Conservation (phyloP, 2,329 filamentous ascomycete genomes). For the Exophiala oligosperma region DNA sequence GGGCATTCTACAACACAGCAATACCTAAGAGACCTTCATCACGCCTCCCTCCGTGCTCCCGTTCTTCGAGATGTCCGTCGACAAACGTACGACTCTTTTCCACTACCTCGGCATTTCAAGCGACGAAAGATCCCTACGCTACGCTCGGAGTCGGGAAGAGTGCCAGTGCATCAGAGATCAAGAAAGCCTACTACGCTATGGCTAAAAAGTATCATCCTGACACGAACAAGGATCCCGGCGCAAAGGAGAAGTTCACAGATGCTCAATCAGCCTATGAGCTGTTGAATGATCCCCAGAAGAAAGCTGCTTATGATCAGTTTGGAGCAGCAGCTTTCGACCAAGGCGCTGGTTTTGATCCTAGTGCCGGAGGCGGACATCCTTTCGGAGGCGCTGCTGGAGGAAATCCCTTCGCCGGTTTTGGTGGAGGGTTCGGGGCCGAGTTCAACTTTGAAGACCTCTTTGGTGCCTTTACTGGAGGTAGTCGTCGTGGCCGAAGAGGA, state of each 20-base stretch:
- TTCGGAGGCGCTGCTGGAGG: constrained; percentile 58
- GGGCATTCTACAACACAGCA: constrained; percentile 38
- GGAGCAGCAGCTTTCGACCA: constrained; percentile 74
- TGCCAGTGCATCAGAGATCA: constrained; percentile 85
- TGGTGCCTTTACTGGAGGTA: constrained; percentile 73
- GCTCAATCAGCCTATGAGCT: constrained; percentile 94
- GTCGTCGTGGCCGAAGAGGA: constrained; percentile 53
- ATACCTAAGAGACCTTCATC: constrained; percentile 30
- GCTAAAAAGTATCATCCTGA: constrained; percentile 98
- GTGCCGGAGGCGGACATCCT: constrained; percentile 58
- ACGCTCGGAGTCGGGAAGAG: constrained; percentile 79
- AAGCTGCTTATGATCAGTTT: constrained; percentile 86
- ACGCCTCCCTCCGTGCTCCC: constrained; percentile 15
- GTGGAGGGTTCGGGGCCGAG: constrained; percentile 70
- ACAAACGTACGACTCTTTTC: constrained; percentile 38
- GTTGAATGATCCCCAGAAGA: constrained; percentile 89
- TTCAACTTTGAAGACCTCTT: constrained; percentile 98
- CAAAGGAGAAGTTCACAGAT: constrained; percentile 92
- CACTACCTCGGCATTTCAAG: constrained; percentile 57
- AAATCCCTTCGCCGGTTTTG: constrained; percentile 43
- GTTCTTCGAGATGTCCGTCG: not conserved
- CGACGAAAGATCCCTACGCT: constrained; percentile 81
- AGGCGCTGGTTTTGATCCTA: constrained; percentile 75
- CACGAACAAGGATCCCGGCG: constrained; percentile 91
- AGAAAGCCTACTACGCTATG: constrained; percentile 96